Percentiles rank a stretch among this genome's conserved stretches.
These are phyloP conservation scores for Cochliopodium minus DNA, from an alignment of 208 protist species.

Conservation along the genomic window DNA sequence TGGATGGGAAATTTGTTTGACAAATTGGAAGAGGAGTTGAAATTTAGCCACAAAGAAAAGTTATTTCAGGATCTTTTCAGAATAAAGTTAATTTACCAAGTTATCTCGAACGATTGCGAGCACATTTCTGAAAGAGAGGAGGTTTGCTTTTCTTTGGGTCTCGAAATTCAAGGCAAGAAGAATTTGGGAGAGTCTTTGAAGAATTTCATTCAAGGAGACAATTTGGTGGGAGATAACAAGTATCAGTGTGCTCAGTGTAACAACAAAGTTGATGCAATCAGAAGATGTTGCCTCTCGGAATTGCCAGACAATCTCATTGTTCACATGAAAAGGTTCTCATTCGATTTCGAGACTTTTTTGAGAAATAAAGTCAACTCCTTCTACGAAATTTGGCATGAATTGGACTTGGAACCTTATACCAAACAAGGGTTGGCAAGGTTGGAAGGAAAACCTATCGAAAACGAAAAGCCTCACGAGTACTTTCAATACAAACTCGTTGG, in stretches of 20 bases:
- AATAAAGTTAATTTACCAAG: conserved; percentile 27
- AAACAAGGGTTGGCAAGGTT: conserved; percentile 25
- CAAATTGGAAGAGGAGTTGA: conserved; percentile 34
- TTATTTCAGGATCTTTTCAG: conserved; percentile 33
- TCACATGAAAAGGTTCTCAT: conserved; percentile 64
- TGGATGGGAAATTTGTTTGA: conserved; percentile 52
- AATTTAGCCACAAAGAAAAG: conserved; percentile 1
- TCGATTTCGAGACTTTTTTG: conserved; percentile 48
- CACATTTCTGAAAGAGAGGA: conserved; percentile 32
- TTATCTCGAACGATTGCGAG: conserved; percentile 19
- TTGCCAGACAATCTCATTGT: conserved; percentile 49
- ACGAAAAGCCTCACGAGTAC: conserved; percentile 9
- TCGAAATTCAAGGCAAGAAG: conserved; percentile 51
- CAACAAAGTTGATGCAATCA: conserved; percentile 35
- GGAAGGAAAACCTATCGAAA: conserved; percentile 14
- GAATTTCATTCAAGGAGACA: conserved; percentile 44
- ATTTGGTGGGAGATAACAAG: conserved; percentile 55
- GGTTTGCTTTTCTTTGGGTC: conserved; percentile 29
- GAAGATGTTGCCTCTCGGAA: conserved; percentile 28
- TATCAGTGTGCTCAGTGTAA: conserved; percentile 38
- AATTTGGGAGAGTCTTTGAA: conserved; percentile 39
- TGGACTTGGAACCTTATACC: conserved; percentile 58
- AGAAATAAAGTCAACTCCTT: conserved; percentile 52
- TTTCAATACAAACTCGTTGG: conserved; percentile 45
- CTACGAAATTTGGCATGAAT: conserved; percentile 34